These are phyloP conservation scores for Cronartium quercuum DNA, from an alignment of 1,284 basidiomycete species.

Conservation along the genomic window DNA sequence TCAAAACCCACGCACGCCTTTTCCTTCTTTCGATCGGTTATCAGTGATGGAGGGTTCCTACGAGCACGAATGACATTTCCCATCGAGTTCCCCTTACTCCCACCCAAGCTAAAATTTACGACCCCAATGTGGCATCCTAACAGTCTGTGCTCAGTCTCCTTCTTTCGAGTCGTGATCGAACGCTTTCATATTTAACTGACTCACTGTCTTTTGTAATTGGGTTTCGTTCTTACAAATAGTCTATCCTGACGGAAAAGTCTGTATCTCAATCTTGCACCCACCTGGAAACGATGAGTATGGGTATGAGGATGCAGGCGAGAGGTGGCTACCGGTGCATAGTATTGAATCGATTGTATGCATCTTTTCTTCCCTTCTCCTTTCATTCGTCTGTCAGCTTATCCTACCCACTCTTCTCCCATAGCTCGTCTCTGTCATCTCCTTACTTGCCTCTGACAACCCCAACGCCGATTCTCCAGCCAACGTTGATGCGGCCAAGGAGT, in stretches of 20 bases:
- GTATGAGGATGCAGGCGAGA: conserved; percentile 92
- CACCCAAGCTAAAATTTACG: conserved; percentile 50
- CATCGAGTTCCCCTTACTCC: conserved; percentile 54
- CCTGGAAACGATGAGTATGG: conserved; percentile 97
- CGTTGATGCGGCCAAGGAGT: conserved; percentile 52
- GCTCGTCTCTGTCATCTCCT: conserved; percentile 36
- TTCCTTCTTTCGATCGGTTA: conserved; percentile 37
- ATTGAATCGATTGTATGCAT: conserved; percentile 89
- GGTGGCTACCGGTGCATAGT: conserved; percentile 95
- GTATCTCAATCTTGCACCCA: conserved; percentile 56
- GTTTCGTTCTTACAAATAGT: conserved; percentile 52
- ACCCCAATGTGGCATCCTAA: conserved; percentile 51
- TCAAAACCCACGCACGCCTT: not conserved
- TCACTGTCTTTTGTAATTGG: conserved; percentile 1
- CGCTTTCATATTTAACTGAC: not conserved
- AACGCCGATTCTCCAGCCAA: conserved; percentile 25
- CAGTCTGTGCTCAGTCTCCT: conserved; percentile 53
- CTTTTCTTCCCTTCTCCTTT: not conserved
- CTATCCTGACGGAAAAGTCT: conserved; percentile 29
- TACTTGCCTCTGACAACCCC: conserved; percentile 26
- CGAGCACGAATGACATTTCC: conserved; percentile 82
- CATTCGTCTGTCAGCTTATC: not conserved
- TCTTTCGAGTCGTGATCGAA: not conserved
- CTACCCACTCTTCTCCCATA: conserved; percentile 15
- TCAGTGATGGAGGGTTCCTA: conserved; percentile 84